Evolutionary conservation across 2,329 filamentous ascomycete species (phyloP).

Genomic region (Diaporthe helianthi): DNA sequence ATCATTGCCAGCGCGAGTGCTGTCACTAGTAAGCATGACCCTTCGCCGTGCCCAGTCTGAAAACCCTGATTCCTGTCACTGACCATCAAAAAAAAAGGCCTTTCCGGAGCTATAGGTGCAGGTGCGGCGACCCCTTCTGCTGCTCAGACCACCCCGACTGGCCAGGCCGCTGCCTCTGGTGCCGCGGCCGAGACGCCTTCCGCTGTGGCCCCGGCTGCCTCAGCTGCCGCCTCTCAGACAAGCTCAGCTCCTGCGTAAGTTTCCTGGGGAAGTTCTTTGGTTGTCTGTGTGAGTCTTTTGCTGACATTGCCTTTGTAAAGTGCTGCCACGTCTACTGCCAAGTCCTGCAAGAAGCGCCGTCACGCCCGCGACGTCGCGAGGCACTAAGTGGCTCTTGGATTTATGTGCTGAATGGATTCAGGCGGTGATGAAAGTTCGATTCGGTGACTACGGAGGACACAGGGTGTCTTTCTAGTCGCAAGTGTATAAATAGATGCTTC

Average conservation of each 20-base stretch:
- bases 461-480: slow-evolving; percentile 3
- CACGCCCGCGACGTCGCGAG: slow-evolving; percentile 20
- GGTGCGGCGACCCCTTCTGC: slow-evolving; percentile 11
- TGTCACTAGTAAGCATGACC: neutral
- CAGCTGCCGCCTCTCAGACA: neutral
- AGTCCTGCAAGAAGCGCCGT: slow-evolving; percentile 28
- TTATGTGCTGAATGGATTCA: no score
- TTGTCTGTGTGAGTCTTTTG: neutral
- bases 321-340: slow-evolving; percentile 10
- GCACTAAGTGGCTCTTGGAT: neutral
- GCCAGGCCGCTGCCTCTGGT: neutral
- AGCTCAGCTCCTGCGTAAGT: slow-evolving; percentile 2
- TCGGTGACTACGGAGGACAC: neutral
- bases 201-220: neutral
- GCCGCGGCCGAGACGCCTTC: neutral
- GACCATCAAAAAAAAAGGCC: neutral
- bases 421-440: neutral
- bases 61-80: neutral
- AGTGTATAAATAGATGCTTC: slow-evolving; percentile 1
- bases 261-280: rapidly evolving
- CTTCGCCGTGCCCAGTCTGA: no score
- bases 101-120: slow-evolving; percentile 5
- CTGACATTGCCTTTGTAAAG: neutral
- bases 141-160: slow-evolving; percentile 2
- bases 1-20: slow-evolving; percentile 27